Base-by-base conservation (phyloP, 2,329 filamentous ascomycete species). In the Madurella fahalii region DNA sequence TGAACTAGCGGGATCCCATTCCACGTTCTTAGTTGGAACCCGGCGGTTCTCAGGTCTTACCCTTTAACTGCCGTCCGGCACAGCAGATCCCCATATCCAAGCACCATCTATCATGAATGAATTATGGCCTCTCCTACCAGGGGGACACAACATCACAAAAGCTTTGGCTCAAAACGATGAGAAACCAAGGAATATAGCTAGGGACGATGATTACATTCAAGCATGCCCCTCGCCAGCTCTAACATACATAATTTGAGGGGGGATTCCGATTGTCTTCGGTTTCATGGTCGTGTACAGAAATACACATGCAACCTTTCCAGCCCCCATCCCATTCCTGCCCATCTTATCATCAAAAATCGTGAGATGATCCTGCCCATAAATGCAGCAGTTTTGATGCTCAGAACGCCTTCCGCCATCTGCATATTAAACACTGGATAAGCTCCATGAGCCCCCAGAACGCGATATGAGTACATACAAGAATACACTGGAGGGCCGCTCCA, bases 381-480 rank as follows among this genome's bases (percentile, higher is more conserved):
- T 49, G 66, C 67, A 65, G 61, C 67, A 68, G 65, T 76, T 77
- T 78, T 76, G 67, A 76, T 77, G 74, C 76, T 76, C 74, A 59
- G 69, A 77, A 78, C 76, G 75, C 75, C 76, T 70, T 72, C 72
- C 73, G 69, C 72, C 72, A 56, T 69, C 70, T 74, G 71, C 71
- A 69, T 71, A 73, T 72, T 72, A 74, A 71, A 69, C 69, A 76
- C 71, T 73, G 67, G 64, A 67, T 66, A 69, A 59, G 53, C 58
- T 53, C 47, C 52, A 52, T 25, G 47, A 65, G 61, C 68, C 63
- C 69, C 70, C 64, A 62, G 60, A 63, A 65, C 67, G 63, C 63
- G 58, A 63, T 56, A 63, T 61, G 62, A 61, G 56, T 61, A 63
- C 61, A 37, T 11, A 67, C 69, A 78, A 76, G 73, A 76, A 73